Evolutionary conservation across 805 yeast genomes (phyloP).

Genomic region (Sugiyamaella chiloensis): DNA sequence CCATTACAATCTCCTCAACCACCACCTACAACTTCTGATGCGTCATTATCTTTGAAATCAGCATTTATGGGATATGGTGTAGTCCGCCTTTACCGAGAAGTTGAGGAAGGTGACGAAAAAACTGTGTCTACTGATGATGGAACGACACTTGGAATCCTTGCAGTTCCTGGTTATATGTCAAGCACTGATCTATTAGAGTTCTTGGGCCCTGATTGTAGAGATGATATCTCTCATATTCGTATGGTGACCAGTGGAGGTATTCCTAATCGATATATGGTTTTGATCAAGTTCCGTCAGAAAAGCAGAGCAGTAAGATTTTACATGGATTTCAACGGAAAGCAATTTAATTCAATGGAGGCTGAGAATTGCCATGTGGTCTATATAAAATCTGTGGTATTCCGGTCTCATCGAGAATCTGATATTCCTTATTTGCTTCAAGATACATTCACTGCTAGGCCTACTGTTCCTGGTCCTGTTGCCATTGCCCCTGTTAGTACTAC

Average conservation of each 20-base stretch:
- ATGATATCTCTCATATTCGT: constrained; percentile 65
- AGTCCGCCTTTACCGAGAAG: constrained; percentile 50
- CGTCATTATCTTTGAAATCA: constrained; percentile 49
- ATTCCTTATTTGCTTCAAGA: constrained; percentile 71
- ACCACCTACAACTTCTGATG: constrained; percentile 7
- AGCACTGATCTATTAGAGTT: constrained; percentile 81
- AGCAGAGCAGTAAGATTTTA: constrained; percentile 62
- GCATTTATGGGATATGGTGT: constrained; percentile 70
- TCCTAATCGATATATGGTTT: constrained; percentile 68
- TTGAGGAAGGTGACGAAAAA: constrained; percentile 16
- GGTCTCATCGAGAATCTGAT: constrained; percentile 27
- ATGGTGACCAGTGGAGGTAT: constrained; percentile 57
- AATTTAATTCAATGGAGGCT: constrained; percentile 84
- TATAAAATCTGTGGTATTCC: constrained; percentile 57
- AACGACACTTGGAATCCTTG: constrained; percentile 71
- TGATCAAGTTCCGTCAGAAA: constrained; percentile 65
- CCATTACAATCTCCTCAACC: too few relatives aligned
- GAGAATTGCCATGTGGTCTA: constrained; percentile 76
- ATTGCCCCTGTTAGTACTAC: neutral
- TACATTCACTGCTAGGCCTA: constrained; percentile 78
- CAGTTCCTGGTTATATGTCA: constrained; percentile 83
- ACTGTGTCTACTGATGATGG: constrained; percentile 26
- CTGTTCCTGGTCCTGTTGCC: constrained; percentile 19
- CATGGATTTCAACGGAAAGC: constrained; percentile 62
- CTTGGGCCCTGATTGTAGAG: constrained; percentile 59